Percentiles rank a stretch among this genome's conserved stretches.
phyloP scores from a whole-genome alignment of 2,329 filamentous ascomycete genomes.

The Penicillium oxalicum region DNA sequence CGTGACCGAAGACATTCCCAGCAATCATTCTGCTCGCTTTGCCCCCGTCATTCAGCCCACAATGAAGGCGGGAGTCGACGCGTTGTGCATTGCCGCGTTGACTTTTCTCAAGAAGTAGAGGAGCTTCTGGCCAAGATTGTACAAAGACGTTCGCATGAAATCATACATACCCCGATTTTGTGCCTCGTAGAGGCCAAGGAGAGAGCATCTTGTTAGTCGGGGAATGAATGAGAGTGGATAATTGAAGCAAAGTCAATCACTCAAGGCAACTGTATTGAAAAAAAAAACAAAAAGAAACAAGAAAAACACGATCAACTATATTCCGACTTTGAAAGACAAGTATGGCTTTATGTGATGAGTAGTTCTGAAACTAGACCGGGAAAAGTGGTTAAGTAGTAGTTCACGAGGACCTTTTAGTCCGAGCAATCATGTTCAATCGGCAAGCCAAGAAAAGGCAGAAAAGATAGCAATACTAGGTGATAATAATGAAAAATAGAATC shows the following conservation, averaged over 20 bases:
- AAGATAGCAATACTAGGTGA: background rate
- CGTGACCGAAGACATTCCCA: conserved; percentile 46
- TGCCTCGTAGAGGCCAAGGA: no score
- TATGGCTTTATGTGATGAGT: no score
- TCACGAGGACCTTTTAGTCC: background rate
- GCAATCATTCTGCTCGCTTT: conserved; percentile 57
- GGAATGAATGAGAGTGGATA: no score
- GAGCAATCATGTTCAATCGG: background rate
- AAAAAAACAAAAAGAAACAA: no score
- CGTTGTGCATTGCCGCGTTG: conserved; percentile 48
- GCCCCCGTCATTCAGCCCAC: conserved; percentile 56
- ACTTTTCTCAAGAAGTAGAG: conserved; percentile 29
- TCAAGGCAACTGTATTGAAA: no score
- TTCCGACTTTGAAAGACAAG: no score
- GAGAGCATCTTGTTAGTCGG: no score
- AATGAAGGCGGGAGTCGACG: conserved; percentile 48
- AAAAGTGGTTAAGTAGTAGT: no score
- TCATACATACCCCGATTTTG: no score
- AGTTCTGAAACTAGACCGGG: no score
- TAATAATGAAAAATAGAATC: background rate
- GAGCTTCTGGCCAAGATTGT: background rate
- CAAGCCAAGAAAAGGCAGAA: background rate
- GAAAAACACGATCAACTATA: no score
- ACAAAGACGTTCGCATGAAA: background rate
- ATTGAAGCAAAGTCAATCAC: no score